Conservation (phyloP, 2,329 filamentous ascomycete genomes). For the Thielaviopsis ethacetica region DNA sequence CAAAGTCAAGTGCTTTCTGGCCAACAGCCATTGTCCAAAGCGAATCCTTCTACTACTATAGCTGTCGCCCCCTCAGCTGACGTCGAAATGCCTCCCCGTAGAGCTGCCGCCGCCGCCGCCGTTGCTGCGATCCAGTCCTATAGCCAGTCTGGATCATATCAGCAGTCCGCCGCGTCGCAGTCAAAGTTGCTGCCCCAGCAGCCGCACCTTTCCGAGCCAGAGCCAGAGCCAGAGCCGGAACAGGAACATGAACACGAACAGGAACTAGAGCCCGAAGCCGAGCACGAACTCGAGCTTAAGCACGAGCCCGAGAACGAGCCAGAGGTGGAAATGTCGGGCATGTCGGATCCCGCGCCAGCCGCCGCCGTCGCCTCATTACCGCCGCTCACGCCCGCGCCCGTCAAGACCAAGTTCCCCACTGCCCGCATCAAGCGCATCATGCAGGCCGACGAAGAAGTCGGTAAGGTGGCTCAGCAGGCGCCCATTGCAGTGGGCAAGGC, state of each 20-base stretch:
- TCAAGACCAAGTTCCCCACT: slow-evolving; percentile 92
- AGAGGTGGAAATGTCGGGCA: neutral
- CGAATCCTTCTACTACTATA: slow-evolving; percentile 5
- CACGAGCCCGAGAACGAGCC: slow-evolving; percentile 25
- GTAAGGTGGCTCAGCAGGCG: slow-evolving; percentile 94
- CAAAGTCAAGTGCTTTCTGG: slow-evolving; percentile 7
- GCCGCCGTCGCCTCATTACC: slow-evolving; percentile 20
- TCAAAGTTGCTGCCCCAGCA: neutral
- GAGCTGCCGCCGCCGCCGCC: slow-evolving; percentile 16
- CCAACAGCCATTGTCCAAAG: slow-evolving; percentile 11
- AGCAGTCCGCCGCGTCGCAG: neutral
- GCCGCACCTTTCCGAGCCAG: neutral
- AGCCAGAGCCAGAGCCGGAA: neutral
- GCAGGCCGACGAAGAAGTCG: slow-evolving; percentile 97
- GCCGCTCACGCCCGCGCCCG: slow-evolving; percentile 46
- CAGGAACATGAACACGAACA: neutral
- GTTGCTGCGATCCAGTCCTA: slow-evolving; percentile 7
- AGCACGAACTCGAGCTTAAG: slow-evolving; percentile 23
- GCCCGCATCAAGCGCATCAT: slow-evolving; percentile 97
- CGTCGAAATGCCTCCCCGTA: slow-evolving; percentile 21
- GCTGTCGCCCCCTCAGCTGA: slow-evolving; percentile 1
- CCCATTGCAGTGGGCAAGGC: slow-evolving; percentile 93
- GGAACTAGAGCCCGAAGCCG: neutral
- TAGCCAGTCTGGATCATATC: slow-evolving; percentile 11
- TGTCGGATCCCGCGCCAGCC: neutral